These are phyloP conservation scores for Ceriops tagal DNA, from an alignment of 345 rosid genomes.

Conservation along the genomic window DNA sequence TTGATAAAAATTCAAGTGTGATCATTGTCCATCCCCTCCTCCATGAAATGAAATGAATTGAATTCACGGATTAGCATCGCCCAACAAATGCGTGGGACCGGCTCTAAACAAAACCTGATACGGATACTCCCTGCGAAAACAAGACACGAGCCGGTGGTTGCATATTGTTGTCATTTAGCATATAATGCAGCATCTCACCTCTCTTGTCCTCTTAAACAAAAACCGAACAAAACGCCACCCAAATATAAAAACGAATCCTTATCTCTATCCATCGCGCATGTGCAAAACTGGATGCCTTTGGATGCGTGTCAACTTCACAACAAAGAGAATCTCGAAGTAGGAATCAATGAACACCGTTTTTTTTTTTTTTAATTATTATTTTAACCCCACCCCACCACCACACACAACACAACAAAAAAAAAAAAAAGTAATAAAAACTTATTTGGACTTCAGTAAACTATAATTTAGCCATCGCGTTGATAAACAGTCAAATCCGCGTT, in stretches of 20 bases:
- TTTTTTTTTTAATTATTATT: too few species aligned
- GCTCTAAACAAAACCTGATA: background rate
- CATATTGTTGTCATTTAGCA: conserved; percentile 21
- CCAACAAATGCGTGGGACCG: background rate
- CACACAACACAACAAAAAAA: too few species aligned
- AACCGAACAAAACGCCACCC: conserved; percentile 14
- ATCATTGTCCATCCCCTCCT: too few species aligned
- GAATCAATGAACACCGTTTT: too few species aligned
- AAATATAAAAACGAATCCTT: conserved; percentile 24
- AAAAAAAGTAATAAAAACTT: too few species aligned
- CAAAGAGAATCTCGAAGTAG: background rate
- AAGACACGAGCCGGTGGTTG: conserved; percentile 5
- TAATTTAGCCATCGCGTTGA: too few species aligned
- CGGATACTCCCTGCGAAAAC: background rate
- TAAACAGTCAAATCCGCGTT: too few species aligned
- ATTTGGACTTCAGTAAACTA: too few species aligned
- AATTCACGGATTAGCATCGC: background rate
- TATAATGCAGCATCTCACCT: conserved; percentile 23
- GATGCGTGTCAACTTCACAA: conserved; percentile 30
- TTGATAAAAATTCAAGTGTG: too few species aligned
- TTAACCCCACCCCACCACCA: too few species aligned
- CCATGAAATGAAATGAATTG: too few species aligned
- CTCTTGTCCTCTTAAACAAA: background rate
- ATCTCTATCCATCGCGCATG: conserved; percentile 15
- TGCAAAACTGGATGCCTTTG: background rate